Evolutionary conservation across 352 stramenopile species (phyloP), one percentile per base, ranked within the genome.

Genomic region (Hyphochytrium catenoides): DNA sequence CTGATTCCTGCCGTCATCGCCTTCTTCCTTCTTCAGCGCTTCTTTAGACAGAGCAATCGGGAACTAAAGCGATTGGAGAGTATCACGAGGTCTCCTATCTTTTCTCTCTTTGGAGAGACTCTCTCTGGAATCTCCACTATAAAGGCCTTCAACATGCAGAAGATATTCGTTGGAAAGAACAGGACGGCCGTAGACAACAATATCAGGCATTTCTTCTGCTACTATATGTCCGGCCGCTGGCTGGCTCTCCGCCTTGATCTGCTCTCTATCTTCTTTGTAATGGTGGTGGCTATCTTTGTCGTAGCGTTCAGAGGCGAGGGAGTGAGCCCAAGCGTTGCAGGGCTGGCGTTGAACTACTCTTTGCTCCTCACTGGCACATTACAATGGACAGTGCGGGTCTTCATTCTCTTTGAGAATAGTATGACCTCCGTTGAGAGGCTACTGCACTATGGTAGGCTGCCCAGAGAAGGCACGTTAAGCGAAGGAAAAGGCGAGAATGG

Each of bases 11-110:
- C 5, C 5, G 25, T 5, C 9, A 34, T 34, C 9, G 8, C 5
- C 5, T 8, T 21, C 5, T 18, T 18, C 8, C 5, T 5, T n/a
- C n/a, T n/a, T n/a, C 57, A 83, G 42, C 69, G 66, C 21, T 87
- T 78, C 36, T 79, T 70, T 44, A 47, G 75, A 26, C 41, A 36
- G 24, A 49, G 34, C 6, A 30, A 56, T 47, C 59, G 68, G 14
- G 87, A 96, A 43, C 52, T 97, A 3, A 91, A 96, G 58, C 70
- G 89, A 28, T 61, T 97, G 20, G 90, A 98, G 48, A 89, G 76
- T 3, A 70, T 95, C 43, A 74, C 53, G 34, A 62, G 63, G 24
- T 76, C 76, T 26, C 89, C 91, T 12, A 74, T 98, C n/a, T 97
- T 95, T 51, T 68, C 74, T 8, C 52, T 94, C 44, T 52, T 97